Evolutionary conservation across 2,329 filamentous ascomycete species (phyloP).

Genomic region (Exophiala sideris): DNA sequence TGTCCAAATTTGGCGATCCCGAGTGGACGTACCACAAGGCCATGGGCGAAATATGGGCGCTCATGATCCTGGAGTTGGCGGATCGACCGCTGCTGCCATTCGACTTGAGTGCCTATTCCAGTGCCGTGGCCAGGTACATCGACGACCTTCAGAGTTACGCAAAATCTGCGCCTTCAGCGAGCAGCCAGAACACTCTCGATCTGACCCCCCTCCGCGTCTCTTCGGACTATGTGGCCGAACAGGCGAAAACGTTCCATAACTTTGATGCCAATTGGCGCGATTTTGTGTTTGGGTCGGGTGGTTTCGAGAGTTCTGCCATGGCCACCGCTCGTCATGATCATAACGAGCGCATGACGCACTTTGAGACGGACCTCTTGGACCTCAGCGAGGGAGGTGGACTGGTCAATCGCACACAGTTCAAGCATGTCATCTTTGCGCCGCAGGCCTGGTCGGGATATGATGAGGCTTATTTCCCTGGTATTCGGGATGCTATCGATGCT

Average conservation of each 20-base stretch:
- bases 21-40: conserved; percentile 76
- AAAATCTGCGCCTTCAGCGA: conserved; percentile 43
- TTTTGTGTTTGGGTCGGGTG: conserved; percentile 65
- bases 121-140: conserved; percentile 62
- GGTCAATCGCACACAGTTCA: conserved; percentile 79
- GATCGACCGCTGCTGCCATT: conserved; percentile 80
- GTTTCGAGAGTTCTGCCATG: conserved; percentile 70
- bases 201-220: conserved; percentile 62
- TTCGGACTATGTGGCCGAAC: conserved; percentile 56
- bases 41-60: conserved; percentile 73
- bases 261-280: conserved; percentile 78
- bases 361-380: conserved; percentile 82
- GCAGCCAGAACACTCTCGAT: conserved; percentile 41
- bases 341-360: conserved; percentile 73
- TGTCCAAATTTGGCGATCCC: conserved; percentile 75
- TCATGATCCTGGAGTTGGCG: conserved; percentile 80
- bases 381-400: conserved; percentile 45
- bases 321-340: conserved; percentile 67
- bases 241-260: conserved; percentile 63
- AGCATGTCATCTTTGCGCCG: conserved; percentile 86
- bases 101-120: conserved; percentile 71
- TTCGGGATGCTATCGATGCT: conserved; percentile 72
- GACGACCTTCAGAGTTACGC: conserved; percentile 65
- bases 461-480: conserved; percentile 72
- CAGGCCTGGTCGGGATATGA: conserved; percentile 70